phyloP scores from a whole-genome alignment of 2,329 filamentous ascomycete species.

The Diaporthe sp. region DNA sequence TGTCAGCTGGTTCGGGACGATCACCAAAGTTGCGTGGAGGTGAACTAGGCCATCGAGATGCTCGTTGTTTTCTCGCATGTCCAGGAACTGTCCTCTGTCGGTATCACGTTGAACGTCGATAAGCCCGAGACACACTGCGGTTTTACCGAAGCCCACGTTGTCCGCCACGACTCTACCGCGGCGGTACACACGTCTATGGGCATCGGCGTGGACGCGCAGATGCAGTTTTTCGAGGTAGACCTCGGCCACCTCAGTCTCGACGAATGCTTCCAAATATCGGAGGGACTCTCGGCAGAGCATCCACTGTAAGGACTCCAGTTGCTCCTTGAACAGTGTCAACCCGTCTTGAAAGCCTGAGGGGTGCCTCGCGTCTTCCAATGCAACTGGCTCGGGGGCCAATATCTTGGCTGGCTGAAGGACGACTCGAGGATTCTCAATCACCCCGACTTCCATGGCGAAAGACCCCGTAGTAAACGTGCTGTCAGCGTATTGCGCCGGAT shows the following conservation, averaged over 20 bases:
- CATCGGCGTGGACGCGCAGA: slow-evolving; percentile 27
- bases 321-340: slow-evolving; percentile 44
- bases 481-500: slow-evolving; percentile 27
- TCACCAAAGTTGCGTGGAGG: slow-evolving; percentile 55
- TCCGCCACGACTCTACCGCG: slow-evolving; percentile 59
- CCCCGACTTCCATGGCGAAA: slow-evolving; percentile 33
- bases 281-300: slow-evolving; percentile 47
- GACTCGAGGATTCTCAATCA: slow-evolving; percentile 36
- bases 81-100: slow-evolving; percentile 44
- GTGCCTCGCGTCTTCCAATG: not conserved
- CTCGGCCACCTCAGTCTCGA: slow-evolving; percentile 57
- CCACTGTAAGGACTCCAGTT: slow-evolving; percentile 46
- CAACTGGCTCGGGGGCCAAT: slow-evolving; percentile 2
- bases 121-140: slow-evolving; percentile 56
- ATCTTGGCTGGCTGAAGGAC: slow-evolving; percentile 6
- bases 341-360: slow-evolving; percentile 36
- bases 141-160: slow-evolving; percentile 62
- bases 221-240: slow-evolving; percentile 39
- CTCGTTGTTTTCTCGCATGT: slow-evolving; percentile 39
- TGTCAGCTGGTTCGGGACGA: slow-evolving; percentile 58
- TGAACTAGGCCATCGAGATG: slow-evolving; percentile 44
- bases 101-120: slow-evolving; percentile 49
- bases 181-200: slow-evolving; percentile 34
- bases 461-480: slow-evolving; percentile 8
- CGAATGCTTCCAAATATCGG: not conserved